A percentile compares a stretch with the other conserved stretches of the same genome.
These are phyloP conservation scores for Periconia sp. DNA, from an alignment of 2,329 filamentous ascomycete species.

Conservation along the genomic window DNA sequence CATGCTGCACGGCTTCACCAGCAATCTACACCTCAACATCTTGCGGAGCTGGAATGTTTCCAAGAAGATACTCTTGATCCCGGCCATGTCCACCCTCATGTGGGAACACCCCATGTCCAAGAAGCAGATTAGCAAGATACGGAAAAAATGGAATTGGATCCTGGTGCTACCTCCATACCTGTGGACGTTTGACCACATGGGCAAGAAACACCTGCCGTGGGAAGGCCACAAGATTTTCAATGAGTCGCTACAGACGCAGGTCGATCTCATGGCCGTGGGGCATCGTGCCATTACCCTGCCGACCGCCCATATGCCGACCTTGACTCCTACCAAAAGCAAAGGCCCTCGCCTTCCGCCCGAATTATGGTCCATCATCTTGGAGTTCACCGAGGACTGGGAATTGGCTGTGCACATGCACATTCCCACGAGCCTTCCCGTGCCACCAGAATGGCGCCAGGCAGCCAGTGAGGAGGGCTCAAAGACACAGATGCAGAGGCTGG, in stretches of 20 bases:
- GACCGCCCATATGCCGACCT: conserved; percentile 34
- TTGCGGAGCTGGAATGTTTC: conserved; percentile 83
- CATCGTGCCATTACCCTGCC: conserved; percentile 60
- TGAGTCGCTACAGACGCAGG: conserved; percentile 74
- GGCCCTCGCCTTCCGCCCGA: conserved; percentile 69
- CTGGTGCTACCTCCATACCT: conserved; percentile 77
- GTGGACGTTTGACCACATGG: conserved; percentile 70
- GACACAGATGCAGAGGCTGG: conserved; percentile 75
- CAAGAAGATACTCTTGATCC: conserved; percentile 82
- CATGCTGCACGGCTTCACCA: conserved; percentile 83
- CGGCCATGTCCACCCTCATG: conserved; percentile 85
- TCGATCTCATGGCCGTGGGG: conserved; percentile 73
- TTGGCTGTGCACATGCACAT: conserved; percentile 78
- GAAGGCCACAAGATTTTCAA: conserved; percentile 69
- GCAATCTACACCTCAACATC: conserved; percentile 78
- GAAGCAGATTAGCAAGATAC: conserved; percentile 81
- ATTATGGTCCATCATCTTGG: conserved; percentile 86
- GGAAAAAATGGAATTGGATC: conserved; percentile 84
- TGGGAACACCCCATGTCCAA: conserved; percentile 90
- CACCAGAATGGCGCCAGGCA: conserved; percentile 70
- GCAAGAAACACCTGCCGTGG: conserved; percentile 55
- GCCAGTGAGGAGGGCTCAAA: conserved; percentile 66
- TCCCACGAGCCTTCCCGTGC: conserved; percentile 74
- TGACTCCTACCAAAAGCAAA: conserved; percentile 41
- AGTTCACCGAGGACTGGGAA: conserved; percentile 88